phyloP scores from a whole-genome alignment of 2,329 filamentous ascomycete species.

The Fusarium pseudoanthophilum region DNA sequence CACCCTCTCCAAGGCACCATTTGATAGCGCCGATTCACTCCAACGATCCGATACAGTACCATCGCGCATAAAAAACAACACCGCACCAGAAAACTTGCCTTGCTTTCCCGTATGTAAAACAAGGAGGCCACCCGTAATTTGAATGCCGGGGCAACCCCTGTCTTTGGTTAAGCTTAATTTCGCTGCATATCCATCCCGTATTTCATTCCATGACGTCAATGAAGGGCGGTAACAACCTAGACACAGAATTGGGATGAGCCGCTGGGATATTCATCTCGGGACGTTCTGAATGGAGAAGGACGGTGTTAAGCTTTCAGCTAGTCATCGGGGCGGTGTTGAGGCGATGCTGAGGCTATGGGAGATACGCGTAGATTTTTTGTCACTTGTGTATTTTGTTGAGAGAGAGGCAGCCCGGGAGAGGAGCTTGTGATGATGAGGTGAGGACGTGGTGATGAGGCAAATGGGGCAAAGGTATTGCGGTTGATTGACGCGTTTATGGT shows the following conservation, averaged over 20 bases:
- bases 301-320: background rate
- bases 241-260: background rate
- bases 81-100: background rate
- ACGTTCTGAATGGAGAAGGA: slow-evolving; percentile 6
- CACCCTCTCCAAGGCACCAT: background rate
- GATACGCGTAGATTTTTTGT: background rate
- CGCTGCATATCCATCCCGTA: background rate
- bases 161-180: slow-evolving; percentile 19
- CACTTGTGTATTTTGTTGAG: background rate
- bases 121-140: background rate
- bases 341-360: slow-evolving; percentile 1
- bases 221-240: background rate
- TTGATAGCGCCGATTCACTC: slow-evolving; percentile 5
- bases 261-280: background rate
- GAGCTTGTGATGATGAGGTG: background rate
- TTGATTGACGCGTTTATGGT: background rate
- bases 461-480: background rate
- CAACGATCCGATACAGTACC: slow-evolving; percentile 1
- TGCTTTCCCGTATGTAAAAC: background rate
- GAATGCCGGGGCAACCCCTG: background rate
- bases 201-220: slow-evolving; percentile 8
- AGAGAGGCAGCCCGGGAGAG: background rate
- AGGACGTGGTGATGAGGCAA: background rate
- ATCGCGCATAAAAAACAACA: background rate
- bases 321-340: slow-evolving; percentile 14